Percentiles rank a stretch among this genome's conserved stretches.
Evolutionary conservation across 768 basidiomycete genomes (phyloP).

Genomic region (Podaxis sp.): DNA sequence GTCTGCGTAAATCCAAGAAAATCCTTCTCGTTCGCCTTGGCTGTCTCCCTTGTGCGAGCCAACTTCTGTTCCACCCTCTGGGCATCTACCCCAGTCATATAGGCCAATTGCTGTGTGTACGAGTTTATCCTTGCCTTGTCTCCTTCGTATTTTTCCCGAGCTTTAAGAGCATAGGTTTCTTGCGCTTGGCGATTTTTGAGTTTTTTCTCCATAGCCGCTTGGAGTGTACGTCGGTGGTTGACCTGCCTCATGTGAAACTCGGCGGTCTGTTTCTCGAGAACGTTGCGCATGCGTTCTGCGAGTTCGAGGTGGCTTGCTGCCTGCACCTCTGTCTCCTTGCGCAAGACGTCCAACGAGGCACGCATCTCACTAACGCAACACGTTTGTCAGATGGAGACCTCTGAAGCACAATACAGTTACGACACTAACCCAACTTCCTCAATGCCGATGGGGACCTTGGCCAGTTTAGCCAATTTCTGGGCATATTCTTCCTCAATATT

Average conservation of each 20-base stretch:
- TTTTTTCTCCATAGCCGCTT: conserved; percentile 80
- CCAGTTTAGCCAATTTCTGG: conserved; percentile 73
- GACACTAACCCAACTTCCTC: conserved; percentile 87
- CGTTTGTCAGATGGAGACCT: neutral
- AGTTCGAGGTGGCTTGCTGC: conserved; percentile 70
- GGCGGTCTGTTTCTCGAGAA: conserved; percentile 65
- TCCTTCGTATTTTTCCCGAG: conserved; percentile 85
- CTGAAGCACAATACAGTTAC: neutral
- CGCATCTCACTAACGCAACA: conserved; percentile 65
- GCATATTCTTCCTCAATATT: conserved; percentile 95
- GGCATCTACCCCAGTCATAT: conserved; percentile 85
- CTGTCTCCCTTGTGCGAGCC: conserved; percentile 81
- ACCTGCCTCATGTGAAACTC: conserved; percentile 65
- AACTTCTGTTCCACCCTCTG: conserved; percentile 85
- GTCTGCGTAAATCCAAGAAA: conserved; percentile 79
- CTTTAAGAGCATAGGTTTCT: conserved; percentile 81
- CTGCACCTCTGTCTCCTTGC: conserved; percentile 81
- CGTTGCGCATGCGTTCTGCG: conserved; percentile 67
- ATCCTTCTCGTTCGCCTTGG: conserved; percentile 88
- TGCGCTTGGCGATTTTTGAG: conserved; percentile 86
- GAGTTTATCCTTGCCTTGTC: conserved; percentile 90
- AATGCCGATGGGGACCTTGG: conserved; percentile 72
- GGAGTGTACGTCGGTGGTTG: conserved; percentile 66
- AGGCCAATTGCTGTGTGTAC: conserved; percentile 81
- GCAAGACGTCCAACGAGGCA: conserved; percentile 75